Conservation (phyloP, 495 filamentous ascomycete genomes). For the Aspergillus incahuasiensis region DNA sequence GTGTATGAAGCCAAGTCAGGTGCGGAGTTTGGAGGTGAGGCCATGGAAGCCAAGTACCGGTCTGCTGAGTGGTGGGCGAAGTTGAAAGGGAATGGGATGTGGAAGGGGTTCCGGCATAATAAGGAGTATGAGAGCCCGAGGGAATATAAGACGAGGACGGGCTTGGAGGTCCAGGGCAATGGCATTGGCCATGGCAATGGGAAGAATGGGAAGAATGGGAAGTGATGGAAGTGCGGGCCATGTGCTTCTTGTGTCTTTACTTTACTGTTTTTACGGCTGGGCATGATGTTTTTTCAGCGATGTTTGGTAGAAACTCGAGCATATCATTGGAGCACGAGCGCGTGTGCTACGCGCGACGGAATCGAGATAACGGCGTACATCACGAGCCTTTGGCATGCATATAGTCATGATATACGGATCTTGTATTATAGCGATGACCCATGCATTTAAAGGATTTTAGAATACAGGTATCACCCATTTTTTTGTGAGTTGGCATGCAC, state of each 20-base stretch:
- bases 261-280: not conserved
- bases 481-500: too few species aligned
- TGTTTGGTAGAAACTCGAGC: slow-evolving; percentile 8
- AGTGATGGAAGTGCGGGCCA: slow-evolving; percentile 15
- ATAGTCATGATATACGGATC: too few species aligned
- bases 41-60: slow-evolving; percentile 59
- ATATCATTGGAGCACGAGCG: not conserved
- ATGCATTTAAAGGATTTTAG: too few species aligned
- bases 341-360: not conserved
- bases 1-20: slow-evolving; percentile 89
- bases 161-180: slow-evolving; percentile 29
- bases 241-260: not conserved
- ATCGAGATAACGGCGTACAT: not conserved
- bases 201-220: slow-evolving; percentile 31
- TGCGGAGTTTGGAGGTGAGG: slow-evolving; percentile 75
- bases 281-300: slow-evolving; percentile 8
- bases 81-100: slow-evolving; percentile 67
- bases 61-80: slow-evolving; percentile 69
- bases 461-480: too few species aligned
- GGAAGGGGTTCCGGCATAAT: slow-evolving; percentile 52
- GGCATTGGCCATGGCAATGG: not conserved
- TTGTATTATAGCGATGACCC: too few species aligned
- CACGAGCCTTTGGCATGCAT: too few species aligned
- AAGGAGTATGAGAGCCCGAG: slow-evolving; percentile 67
- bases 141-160: slow-evolving; percentile 74